These are phyloP conservation scores for Erodium texanum DNA, from an alignment of 441 rosid genomes.

Conservation along the genomic window DNA sequence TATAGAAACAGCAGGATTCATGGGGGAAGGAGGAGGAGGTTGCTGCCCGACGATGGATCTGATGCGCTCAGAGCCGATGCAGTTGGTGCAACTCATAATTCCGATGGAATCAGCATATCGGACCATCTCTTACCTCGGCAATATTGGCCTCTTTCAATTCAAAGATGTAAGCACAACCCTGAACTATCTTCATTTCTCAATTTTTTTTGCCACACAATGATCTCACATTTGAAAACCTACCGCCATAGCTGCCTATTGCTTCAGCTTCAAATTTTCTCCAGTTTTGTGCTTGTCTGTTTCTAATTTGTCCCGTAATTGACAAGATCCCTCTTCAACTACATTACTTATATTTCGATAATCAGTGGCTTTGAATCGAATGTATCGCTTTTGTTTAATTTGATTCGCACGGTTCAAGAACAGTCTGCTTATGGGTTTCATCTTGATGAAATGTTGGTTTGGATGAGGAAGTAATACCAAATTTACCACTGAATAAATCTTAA, in stretches of 20 bases:
- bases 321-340: neutral
- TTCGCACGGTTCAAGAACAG: neutral
- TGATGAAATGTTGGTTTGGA: neutral
- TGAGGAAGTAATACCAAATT: neutral
- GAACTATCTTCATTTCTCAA: neutral
- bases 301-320: neutral
- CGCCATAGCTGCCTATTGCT: neutral
- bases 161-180: slow-evolving; percentile 20
- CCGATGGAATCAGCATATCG: slow-evolving; percentile 23
- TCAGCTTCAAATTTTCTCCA: neutral
- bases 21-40: slow-evolving; percentile 14
- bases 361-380: neutral
- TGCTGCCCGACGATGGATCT: slow-evolving; percentile 24
- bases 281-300: neutral
- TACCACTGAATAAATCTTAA: neutral
- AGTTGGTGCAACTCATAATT: slow-evolving; percentile 25
- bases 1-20: neutral
- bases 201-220: neutral
- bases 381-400: neutral
- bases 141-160: slow-evolving; percentile 28
- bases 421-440: neutral
- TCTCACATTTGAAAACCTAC: neutral
- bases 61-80: slow-evolving; percentile 28
- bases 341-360: neutral
- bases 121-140: slow-evolving; percentile 22